Evolutionary conservation across 1,284 basidiomycete species (phyloP), one percentile per base, ranked within the genome.

Genomic region (Marasmius tenuissimus): DNA sequence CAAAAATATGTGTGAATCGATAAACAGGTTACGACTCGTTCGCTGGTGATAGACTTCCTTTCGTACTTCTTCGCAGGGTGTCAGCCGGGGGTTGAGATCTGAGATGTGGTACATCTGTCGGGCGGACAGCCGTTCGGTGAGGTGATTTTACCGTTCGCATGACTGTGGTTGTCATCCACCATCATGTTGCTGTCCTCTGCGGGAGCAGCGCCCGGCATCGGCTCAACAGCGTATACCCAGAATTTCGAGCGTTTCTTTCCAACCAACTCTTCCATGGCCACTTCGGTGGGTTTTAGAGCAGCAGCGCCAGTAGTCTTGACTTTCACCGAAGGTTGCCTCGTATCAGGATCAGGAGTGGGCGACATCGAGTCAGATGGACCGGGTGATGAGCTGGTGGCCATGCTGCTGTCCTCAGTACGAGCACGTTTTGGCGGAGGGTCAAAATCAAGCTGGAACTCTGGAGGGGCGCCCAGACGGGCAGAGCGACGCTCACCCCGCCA

Each of bases 181-280:
- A 34, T 35, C 33, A 48, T 37, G 49, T 69, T 67, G 42, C 67
- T 66, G 48, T 74, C 48, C 6, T 60, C 56, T 27, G 61, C 61
- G 12, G 71, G 66, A 47, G 72, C 60, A 8, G 79, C 65, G 50
- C 75, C 75, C 12, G 76, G 72, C 47, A 82, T 68, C 1, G 89
- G 87, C 67, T 92, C 91, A 20, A 92, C 89, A 12, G 90, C 91
- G 66, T 93, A 93, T 57, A 87, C 88, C 89, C 91, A 91, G 71
- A 86, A 92, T 69, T 89, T 92, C 70, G 89, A 92, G 72, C 82
- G 85, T 77, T 90, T 92, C 77, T 88, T 90, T 62, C 90, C 89
- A 34, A 82, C 84, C 42, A 91, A 78, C 61, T 86, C 80, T 63
- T 91, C 91, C 67, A 91, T 67, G n/a, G 85, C 87, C 34, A 85